These are phyloP conservation scores for Metschnikowia noctiluminum DNA, from an alignment of 805 yeast species.

Conservation along the genomic window DNA sequence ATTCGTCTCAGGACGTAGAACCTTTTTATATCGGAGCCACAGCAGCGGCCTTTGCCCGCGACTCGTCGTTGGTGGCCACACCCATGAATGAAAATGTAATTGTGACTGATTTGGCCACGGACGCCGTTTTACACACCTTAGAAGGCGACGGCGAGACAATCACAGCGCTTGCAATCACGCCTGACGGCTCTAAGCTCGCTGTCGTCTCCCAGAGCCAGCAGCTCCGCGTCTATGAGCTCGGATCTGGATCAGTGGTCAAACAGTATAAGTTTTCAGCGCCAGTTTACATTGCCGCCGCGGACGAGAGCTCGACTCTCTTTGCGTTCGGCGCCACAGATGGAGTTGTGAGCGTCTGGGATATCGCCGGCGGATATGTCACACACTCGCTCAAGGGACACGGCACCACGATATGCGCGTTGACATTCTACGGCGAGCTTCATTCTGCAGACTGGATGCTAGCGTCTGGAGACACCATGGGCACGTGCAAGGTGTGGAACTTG, in stretches of 20 bases:
- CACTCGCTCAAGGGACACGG: conserved; percentile 94
- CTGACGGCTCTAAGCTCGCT: conserved; percentile 69
- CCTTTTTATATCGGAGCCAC: conserved; percentile 91
- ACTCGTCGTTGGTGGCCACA: conserved; percentile 68
- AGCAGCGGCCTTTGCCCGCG: conserved; percentile 61
- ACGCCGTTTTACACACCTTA: conserved; percentile 54
- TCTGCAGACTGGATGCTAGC: conserved; percentile 71
- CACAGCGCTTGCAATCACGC: conserved; percentile 71
- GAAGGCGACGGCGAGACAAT: conserved; percentile 84
- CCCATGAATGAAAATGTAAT: conserved; percentile 76
- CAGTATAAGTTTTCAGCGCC: conserved; percentile 70
- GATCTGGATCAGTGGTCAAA: conserved; percentile 39
- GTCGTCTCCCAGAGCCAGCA: conserved; percentile 82
- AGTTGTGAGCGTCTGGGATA: conserved; percentile 84
- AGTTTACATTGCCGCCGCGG: conserved; percentile 72
- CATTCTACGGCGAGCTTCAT: conserved; percentile 70
- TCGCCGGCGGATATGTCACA: conserved; percentile 81
- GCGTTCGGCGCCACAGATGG: conserved; percentile 98
- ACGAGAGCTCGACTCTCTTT: conserved; percentile 76
- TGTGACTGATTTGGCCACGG: conserved; percentile 60
- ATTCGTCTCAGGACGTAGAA: conserved; percentile 42
- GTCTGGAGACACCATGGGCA: conserved; percentile 62
- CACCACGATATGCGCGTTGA: conserved; percentile 72
- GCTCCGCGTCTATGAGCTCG: conserved; percentile 60
- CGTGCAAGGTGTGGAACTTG: conserved; percentile 57